Conservation (phyloP, 176 grass and related monocot species). For the Oryza glumipatula region DNA sequence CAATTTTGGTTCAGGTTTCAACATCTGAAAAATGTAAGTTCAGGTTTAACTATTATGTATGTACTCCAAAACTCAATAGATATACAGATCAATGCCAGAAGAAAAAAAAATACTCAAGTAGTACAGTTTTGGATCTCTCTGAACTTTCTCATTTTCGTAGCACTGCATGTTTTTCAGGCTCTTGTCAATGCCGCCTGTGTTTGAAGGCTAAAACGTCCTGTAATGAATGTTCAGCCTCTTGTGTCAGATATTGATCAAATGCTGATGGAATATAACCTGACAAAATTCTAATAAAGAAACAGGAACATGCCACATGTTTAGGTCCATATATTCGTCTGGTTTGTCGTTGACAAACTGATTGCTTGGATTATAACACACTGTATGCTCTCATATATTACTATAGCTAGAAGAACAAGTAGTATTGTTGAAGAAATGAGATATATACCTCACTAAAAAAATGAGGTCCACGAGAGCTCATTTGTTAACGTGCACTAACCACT, state of each 20-base stretch:
- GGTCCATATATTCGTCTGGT: slow-evolving; percentile 13
- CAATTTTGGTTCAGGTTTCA: background rate
- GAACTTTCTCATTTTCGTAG: background rate
- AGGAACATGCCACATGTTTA: slow-evolving; percentile 27
- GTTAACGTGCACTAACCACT: background rate
- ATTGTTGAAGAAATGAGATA: background rate
- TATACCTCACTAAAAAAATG: background rate
- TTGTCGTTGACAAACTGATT: slow-evolving; percentile 46
- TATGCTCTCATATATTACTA: background rate
- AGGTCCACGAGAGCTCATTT: slow-evolving; percentile 5
- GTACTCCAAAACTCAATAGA: too few relatives aligned
- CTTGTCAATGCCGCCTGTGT: background rate
- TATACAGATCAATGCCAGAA: background rate
- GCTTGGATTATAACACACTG: background rate
- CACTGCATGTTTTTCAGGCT: background rate
- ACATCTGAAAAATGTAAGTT: too few relatives aligned
- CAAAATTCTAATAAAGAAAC: background rate
- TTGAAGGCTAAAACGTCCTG: slow-evolving; percentile 3
- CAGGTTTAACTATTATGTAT: too few relatives aligned
- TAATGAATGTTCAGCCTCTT: background rate
- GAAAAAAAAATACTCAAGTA: background rate
- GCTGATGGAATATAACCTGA: slow-evolving; percentile 22
- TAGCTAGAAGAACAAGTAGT: background rate
- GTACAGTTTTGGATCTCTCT: slow-evolving; percentile 14
- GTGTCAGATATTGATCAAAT: slow-evolving; percentile 15